Base-by-base conservation (phyloP, 495 filamentous ascomycete species). In the Penicillium salamii region DNA sequence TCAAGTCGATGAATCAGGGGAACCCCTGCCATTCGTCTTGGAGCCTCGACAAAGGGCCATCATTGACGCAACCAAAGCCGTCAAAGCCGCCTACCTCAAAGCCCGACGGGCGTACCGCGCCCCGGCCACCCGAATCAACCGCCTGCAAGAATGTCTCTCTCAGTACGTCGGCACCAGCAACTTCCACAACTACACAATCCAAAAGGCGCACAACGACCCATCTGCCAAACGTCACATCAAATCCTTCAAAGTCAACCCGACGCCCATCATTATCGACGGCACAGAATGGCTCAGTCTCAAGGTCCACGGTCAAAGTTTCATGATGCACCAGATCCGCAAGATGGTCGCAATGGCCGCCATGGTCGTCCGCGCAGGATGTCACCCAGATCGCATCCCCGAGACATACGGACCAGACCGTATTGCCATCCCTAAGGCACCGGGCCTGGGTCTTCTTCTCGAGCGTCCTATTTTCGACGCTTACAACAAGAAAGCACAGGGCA, bases 321-420 rank as follows among this genome's bases (percentile, higher is more conserved):
- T 98, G 93, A 98, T 98, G 93, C 93, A 98, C 65, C 93, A 98
- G 68, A 98, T 98, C 67, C 87, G 93, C 50, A 97, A 96, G 69
- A 98, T 98, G 93, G 88, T 98, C 13, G 88, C 86, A 52, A 91
- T 97, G 90, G 88, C 84, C 31, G 78, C 90, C 7, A 79, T 98
- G 46, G 73, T 90, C 4, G 84, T 91, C 2, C 83, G 93, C 34
- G 90, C 86, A 66, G 95, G 90, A 35, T 82, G 84, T 33, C 76
- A 82, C 11, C 74, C 83, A 17, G 65, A 71, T 3, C 76, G 82
- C 23, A 89, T 97, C 49, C 57, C 66, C 1, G 82, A 95, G 38
- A 84, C 80, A 28, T 92, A 88, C 55, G 76, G 79, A 2, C 63
- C 76, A 1, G 68, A 75, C 3, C 80, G 79, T n/a, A 80, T 96